Conservation (phyloP, 441 rosid genomes). For the Eruca vesicaria region DNA sequence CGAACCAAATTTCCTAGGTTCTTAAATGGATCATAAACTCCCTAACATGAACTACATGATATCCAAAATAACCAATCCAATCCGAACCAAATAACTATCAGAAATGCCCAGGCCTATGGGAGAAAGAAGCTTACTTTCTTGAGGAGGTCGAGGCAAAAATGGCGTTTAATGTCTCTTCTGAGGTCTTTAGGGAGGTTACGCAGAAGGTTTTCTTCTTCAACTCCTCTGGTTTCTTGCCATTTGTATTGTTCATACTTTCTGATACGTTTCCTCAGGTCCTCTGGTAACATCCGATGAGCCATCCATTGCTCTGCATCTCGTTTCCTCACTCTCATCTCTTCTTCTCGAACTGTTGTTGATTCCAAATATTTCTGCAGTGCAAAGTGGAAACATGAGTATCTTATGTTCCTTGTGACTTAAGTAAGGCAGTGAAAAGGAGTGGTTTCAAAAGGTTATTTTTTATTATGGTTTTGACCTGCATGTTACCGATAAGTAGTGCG, state of each 20-base stretch:
- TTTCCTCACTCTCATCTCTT: conserved; percentile 45
- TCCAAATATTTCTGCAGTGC: conserved; percentile 43
- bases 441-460: neutral
- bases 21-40: neutral
- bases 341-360: conserved; percentile 37
- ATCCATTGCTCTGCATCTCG: conserved; percentile 52
- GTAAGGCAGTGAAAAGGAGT: neutral
- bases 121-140: conserved; percentile 26
- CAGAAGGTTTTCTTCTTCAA: conserved; percentile 27
- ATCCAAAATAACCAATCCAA: neutral
- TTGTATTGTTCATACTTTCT: conserved; percentile 43
- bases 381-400: neutral
- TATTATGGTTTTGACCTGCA: conserved; percentile 49
- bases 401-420: neutral
- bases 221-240: conserved; percentile 38
- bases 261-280: conserved; percentile 37
- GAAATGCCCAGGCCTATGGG: neutral
- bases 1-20: neutral
- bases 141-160: conserved; percentile 31
- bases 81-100: neutral
- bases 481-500: conserved; percentile 49
- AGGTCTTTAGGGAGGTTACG: conserved; percentile 35
- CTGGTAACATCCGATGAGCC: conserved; percentile 49
- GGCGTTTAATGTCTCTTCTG: conserved; percentile 36
- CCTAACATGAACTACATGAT: neutral